Base-by-base conservation (phyloP, 768 basidiomycete species). In the Mycena albidolilacea region DNA sequence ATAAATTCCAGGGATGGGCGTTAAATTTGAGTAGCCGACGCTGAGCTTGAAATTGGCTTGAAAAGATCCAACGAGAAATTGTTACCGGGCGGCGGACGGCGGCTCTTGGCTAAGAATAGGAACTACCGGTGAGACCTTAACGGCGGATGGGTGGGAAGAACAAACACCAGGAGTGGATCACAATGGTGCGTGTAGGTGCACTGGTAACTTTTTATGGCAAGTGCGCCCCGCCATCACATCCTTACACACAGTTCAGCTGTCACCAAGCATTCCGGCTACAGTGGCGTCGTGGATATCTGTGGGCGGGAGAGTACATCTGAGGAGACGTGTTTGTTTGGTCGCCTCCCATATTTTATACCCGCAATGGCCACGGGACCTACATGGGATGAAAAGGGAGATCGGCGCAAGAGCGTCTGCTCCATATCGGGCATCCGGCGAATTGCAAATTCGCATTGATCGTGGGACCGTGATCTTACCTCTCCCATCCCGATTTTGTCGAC, bases 181-280 rank as follows among this genome's bases (percentile, higher is more conserved):
- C 41, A 43, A 10, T 43, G 41, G 7, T 43, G 41, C 9, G 9
- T 43, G 41, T 43, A 43, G 41, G 41, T 14, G 41, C 41, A 43
- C 41, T 43, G 41, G 12, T 43, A 14, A 10, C 41, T n/a, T 43
- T 43, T 55, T 35, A 57, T 35, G 68, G 68, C 23, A 69, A 55
- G 68, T 69, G 52, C 59, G 60, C 60, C 46, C 68, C 68, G 68
- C 68, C 68, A 69, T 69, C 68, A 69, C 38, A 9, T 14, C 50
- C 67, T 44, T 37, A 68, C 38, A 68, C 38, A 60, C 57, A 50
- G 58, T 23, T 17, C 46, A 15, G 17, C 46, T 7, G 46, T 48
- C 15, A 19, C 21, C 7, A 19, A 15, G 23, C 39, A 3, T 30
- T 7, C 54, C 10, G 54, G 41, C 6, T 55, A 6, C 48, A 7